Evolutionary conservation across 2,329 filamentous ascomycete genomes (phyloP).

Genomic region (Fusarium tanahbumbuense): DNA sequence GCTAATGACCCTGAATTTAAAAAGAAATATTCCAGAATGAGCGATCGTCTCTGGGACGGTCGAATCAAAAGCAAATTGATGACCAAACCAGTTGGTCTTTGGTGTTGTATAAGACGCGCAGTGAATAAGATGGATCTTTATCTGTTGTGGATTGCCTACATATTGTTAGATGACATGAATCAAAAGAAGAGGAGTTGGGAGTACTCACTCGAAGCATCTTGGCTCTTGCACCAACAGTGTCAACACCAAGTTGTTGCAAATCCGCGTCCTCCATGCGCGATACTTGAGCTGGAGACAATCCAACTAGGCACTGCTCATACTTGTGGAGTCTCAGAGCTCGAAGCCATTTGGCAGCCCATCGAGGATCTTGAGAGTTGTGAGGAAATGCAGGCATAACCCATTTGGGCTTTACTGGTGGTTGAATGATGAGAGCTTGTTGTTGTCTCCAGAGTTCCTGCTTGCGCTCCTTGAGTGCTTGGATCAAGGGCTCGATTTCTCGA

Average conservation of each 20-base stretch:
- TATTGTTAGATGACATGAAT: slow-evolving; percentile 14
- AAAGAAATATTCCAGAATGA: slow-evolving; percentile 3
- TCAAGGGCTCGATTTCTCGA: slow-evolving; percentile 45
- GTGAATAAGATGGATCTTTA: slow-evolving; percentile 1
- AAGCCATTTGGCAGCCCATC: slow-evolving; percentile 44
- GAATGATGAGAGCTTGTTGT: slow-evolving; percentile 43
- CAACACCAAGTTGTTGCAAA: slow-evolving; percentile 41
- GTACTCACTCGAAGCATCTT: slow-evolving; percentile 44
- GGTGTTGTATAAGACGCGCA: neutral
- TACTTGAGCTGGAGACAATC: slow-evolving; percentile 41
- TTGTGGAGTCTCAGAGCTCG: slow-evolving; percentile 45
- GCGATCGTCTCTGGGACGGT: neutral
- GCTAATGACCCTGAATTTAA: slow-evolving; percentile 6
- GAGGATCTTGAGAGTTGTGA: slow-evolving; percentile 39
- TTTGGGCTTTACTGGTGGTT: slow-evolving; percentile 39
- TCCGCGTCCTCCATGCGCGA: slow-evolving; percentile 33
- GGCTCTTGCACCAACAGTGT: slow-evolving; percentile 43
- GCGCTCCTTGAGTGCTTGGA: slow-evolving; percentile 44
- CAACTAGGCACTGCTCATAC: slow-evolving; percentile 40
- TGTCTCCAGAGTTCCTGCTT: slow-evolving; percentile 43
- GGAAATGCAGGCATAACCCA: slow-evolving; percentile 44
- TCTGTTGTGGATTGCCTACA: slow-evolving; percentile 38
- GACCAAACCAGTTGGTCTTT: slow-evolving; percentile 22
- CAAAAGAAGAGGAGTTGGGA: neutral
- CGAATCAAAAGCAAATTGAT: slow-evolving; percentile 2